Evolutionary conservation across 352 stramenopile species (phyloP).

Genomic region (Globisporangium solare): DNA sequence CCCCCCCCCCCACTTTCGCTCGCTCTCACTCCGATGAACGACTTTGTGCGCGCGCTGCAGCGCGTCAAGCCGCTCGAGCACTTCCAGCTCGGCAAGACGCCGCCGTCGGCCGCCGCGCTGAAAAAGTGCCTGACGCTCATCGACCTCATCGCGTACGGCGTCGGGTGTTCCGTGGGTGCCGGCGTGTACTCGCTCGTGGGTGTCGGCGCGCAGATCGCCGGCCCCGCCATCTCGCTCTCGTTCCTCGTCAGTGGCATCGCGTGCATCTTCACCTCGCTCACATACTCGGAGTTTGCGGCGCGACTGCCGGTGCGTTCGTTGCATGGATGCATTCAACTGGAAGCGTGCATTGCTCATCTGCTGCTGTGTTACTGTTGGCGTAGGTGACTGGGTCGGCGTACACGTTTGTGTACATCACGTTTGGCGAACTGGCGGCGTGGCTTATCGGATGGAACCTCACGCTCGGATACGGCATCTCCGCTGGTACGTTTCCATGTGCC

Average conservation of each 20-base stretch:
- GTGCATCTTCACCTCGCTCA: conserved; percentile 90
- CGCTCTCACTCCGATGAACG: conserved; percentile 23
- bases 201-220: conserved; percentile 79
- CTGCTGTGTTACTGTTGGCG: not conserved
- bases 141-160: conserved; percentile 86
- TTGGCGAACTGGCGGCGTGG: conserved; percentile 86
- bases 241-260: conserved; percentile 86
- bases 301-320: conserved; percentile 59
- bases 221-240: conserved; percentile 85
- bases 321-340: not conserved
- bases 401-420: conserved; percentile 87
- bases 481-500: conserved; percentile 27
- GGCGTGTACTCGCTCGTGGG: conserved; percentile 92
- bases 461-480: conserved; percentile 90
- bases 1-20: too few species aligned
- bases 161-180: conserved; percentile 89
- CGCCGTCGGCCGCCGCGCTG: conserved; percentile 19
- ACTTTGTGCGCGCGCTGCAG: conserved; percentile 46
- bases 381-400: conserved; percentile 88
- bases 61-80: conserved; percentile 70
- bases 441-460: conserved; percentile 92
- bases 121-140: conserved; percentile 64
- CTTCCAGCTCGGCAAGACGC: conserved; percentile 30
- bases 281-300: conserved; percentile 88
- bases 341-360: not conserved